A percentile compares a stretch with the other conserved stretches of the same genome.
Conservation (phyloP, 352 stramenopile genomes). For the Phytophthora citricola region DNA sequence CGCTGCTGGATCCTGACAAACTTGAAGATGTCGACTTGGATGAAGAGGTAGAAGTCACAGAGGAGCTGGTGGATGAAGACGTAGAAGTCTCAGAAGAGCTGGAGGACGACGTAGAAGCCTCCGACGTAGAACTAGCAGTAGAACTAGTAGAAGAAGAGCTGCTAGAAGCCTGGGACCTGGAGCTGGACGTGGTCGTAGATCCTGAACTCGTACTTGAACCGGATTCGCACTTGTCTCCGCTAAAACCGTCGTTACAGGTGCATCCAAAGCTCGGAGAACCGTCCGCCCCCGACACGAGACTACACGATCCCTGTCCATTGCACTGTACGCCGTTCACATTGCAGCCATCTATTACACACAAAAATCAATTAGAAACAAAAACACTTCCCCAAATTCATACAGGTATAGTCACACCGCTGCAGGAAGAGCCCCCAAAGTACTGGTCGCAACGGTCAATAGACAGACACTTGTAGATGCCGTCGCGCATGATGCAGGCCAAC, state of each 20-base stretch:
- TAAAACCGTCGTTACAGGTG: constrained; percentile 72
- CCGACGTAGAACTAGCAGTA: constrained; percentile 6
- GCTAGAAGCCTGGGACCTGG: not conserved
- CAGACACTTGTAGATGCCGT: constrained; percentile 85
- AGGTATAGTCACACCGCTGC: constrained; percentile 48
- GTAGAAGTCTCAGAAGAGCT: constrained; percentile 6
- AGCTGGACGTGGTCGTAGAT: constrained; percentile 19
- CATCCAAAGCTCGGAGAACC: constrained; percentile 61
- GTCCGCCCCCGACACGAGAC: constrained; percentile 33
- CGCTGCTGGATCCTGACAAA: constrained; percentile 19
- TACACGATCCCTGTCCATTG: constrained; percentile 72
- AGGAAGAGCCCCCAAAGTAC: constrained; percentile 61
- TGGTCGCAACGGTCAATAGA: constrained; percentile 77
- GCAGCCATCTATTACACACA: constrained; percentile 39
- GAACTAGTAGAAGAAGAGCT: constrained; percentile 9
- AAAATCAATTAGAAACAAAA: constrained; percentile 4
- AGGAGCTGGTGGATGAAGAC: constrained; percentile 12
- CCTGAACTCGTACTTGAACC: constrained; percentile 15
- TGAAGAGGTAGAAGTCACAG: constrained; percentile 16
- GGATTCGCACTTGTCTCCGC: constrained; percentile 61
- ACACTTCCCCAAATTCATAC: too few species aligned
- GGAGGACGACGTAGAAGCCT: constrained; percentile 1
- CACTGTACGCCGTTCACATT: constrained; percentile 60
- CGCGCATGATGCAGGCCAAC: constrained; percentile 70
- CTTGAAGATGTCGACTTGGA: constrained; percentile 16